Percentiles rank a stretch among this genome's conserved stretches.
These are phyloP conservation scores for Microbotryomycetes sp. DNA, from an alignment of 1,284 basidiomycete species.

Conservation along the genomic window DNA sequence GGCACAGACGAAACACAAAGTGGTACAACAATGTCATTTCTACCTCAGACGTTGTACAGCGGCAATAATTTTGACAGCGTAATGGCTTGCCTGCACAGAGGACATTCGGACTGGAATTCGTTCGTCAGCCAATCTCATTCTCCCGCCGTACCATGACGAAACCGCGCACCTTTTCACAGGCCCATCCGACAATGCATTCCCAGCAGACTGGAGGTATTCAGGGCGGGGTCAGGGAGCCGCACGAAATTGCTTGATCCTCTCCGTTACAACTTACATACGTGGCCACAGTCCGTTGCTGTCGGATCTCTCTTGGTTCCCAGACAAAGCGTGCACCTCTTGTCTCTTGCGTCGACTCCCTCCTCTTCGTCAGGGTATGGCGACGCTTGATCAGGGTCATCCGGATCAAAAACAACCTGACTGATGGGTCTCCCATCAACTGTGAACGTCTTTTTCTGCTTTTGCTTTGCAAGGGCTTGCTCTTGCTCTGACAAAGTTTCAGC, in stretches of 20 bases:
- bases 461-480: constrained; percentile 1
- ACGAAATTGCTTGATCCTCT: background rate
- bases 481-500: constrained; percentile 1
- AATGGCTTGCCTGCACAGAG: constrained; percentile 37
- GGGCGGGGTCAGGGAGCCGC: too few relatives aligned
- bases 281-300: constrained; percentile 42
- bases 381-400: constrained; percentile 31
- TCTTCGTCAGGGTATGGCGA: constrained; percentile 30
- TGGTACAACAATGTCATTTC: too few relatives aligned
- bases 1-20: too few relatives aligned
- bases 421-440: constrained; percentile 33
- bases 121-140: background rate
- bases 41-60: constrained; percentile 32
- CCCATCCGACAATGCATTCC: constrained; percentile 42
- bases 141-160: too few relatives aligned
- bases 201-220: constrained; percentile 40
- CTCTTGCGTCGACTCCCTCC: constrained; percentile 19
- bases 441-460: constrained; percentile 16
- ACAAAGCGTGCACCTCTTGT: constrained; percentile 41
- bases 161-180: constrained; percentile 38
- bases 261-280: constrained; percentile 35
- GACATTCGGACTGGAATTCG: constrained; percentile 34
- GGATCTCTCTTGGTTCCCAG: constrained; percentile 38
- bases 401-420: constrained; percentile 29
- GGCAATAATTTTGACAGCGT: constrained; percentile 34